Conservation (phyloP, 148 eudicot genomes). For the Rhododendron kiyosumense region DNA sequence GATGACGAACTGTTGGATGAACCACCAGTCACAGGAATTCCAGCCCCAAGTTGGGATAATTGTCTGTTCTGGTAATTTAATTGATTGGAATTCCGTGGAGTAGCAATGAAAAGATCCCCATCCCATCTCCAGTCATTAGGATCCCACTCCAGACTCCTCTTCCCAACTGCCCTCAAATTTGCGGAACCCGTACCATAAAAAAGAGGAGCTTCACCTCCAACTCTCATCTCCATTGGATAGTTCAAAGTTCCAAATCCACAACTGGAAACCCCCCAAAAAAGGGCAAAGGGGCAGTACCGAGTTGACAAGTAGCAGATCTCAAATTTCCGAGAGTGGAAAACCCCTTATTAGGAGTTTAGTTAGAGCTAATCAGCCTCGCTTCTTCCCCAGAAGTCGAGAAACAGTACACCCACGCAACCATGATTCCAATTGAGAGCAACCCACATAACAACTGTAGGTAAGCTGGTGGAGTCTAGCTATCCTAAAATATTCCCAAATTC, state of each 20-base stretch:
- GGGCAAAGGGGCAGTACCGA: not conserved
- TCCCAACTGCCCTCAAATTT: slow-evolving; percentile 43
- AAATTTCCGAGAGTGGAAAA: not conserved
- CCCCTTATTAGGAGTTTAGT: not conserved
- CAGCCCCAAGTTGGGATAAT: slow-evolving; percentile 39
- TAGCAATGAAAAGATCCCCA: slow-evolving; percentile 60
- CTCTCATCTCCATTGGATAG: slow-evolving; percentile 39
- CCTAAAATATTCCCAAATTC: not conserved
- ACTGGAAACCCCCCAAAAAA: not conserved
- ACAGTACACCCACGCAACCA: slow-evolving; percentile 25
- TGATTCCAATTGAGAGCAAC: slow-evolving; percentile 27
- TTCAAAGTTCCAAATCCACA: slow-evolving; percentile 12
- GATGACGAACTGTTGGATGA: slow-evolving; percentile 40
- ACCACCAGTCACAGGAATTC: slow-evolving; percentile 15
- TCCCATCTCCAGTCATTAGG: slow-evolving; percentile 94
- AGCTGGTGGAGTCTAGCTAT: not conserved
- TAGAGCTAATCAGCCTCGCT: slow-evolving; percentile 23
- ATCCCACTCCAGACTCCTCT: slow-evolving; percentile 76
- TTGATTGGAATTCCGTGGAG: slow-evolving; percentile 36
- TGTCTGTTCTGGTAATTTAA: slow-evolving; percentile 52
- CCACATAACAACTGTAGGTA: slow-evolving; percentile 23
- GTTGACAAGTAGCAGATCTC: not conserved
- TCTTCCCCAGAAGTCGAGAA: slow-evolving; percentile 28
- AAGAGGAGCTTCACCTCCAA: slow-evolving; percentile 37
- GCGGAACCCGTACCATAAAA: slow-evolving; percentile 35